A percentile compares a stretch with the other conserved stretches of the same genome.
phyloP scores from a whole-genome alignment of 441 rosid genomes.

The Arabidopsis lyrata region DNA sequence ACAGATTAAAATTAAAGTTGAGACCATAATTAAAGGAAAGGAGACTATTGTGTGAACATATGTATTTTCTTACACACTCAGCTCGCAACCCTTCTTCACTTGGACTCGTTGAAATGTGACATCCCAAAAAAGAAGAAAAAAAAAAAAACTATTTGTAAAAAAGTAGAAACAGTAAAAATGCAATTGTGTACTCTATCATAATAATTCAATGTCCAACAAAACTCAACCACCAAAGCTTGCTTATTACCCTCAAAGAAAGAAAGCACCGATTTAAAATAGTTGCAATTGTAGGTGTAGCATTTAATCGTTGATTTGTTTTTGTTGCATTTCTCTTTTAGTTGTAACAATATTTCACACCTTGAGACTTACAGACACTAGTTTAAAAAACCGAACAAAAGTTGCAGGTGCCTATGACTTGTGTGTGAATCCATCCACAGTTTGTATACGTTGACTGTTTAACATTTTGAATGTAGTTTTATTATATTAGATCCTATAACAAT shows the following conservation, averaged over 20 bases:
- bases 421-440: not conserved
- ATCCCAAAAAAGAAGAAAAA: no score
- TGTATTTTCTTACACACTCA: conserved; percentile 7
- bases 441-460: not conserved
- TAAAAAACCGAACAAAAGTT: not conserved
- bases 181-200: conserved; percentile 12
- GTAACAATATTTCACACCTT: not conserved
- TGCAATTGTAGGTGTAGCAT: not conserved
- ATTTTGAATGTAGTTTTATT: not conserved
- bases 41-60: conserved; percentile 30
- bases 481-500: not conserved
- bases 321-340: not conserved
- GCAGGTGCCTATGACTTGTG: not conserved
- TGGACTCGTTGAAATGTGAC: conserved; percentile 13
- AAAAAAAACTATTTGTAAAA: not conserved
- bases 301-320: not conserved
- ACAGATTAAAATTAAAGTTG: not conserved
- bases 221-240: conserved; percentile 27
- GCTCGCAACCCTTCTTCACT: not conserved
- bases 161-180: not conserved
- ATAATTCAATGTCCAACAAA: conserved; percentile 23
- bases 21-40: conserved; percentile 30
- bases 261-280: not conserved
- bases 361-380: not conserved
- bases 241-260: conserved; percentile 4